These are phyloP conservation scores for Lactarius sanguifluus DNA, from an alignment of 768 basidiomycete genomes.

Conservation along the genomic window DNA sequence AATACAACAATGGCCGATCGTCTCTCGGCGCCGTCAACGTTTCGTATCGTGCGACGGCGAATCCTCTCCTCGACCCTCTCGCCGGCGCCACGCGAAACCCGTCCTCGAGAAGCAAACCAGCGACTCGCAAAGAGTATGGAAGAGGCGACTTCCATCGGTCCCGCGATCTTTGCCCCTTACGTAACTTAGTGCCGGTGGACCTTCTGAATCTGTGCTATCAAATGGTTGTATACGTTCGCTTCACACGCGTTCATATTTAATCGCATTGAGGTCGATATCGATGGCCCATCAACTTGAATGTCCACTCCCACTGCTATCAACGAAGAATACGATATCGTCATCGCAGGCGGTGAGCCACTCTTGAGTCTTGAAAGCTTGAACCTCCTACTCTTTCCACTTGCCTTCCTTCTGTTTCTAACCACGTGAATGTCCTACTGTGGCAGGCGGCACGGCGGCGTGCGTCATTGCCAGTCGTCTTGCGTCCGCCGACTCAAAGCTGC, in stretches of 20 bases:
- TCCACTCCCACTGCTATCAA: background rate
- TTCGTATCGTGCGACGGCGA: too few relatives aligned
- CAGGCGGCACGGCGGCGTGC: slow-evolving; percentile 51
- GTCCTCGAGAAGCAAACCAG: too few relatives aligned
- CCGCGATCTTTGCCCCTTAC: too few relatives aligned
- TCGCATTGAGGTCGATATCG: background rate
- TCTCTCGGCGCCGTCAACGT: too few relatives aligned
- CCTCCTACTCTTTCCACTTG: background rate
- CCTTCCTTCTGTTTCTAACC: background rate
- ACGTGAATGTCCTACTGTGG: background rate
- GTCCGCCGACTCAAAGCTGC: slow-evolving; percentile 51
- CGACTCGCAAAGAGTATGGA: too few relatives aligned
- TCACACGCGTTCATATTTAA: background rate
- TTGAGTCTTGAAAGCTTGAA: background rate
- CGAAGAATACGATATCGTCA: slow-evolving; percentile 24
- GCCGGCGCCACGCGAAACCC: too few relatives aligned
- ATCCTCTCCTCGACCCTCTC: too few relatives aligned
- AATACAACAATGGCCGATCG: too few relatives aligned
- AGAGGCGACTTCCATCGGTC: too few relatives aligned
- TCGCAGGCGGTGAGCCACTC: background rate
- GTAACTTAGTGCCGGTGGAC: too few relatives aligned
- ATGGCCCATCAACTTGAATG: background rate
- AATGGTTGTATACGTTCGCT: too few relatives aligned
- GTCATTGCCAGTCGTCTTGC: slow-evolving; percentile 56
- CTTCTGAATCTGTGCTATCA: too few relatives aligned